phyloP scores from a whole-genome alignment of 148 eudicot genomes.

The Chenopodium album region DNA sequence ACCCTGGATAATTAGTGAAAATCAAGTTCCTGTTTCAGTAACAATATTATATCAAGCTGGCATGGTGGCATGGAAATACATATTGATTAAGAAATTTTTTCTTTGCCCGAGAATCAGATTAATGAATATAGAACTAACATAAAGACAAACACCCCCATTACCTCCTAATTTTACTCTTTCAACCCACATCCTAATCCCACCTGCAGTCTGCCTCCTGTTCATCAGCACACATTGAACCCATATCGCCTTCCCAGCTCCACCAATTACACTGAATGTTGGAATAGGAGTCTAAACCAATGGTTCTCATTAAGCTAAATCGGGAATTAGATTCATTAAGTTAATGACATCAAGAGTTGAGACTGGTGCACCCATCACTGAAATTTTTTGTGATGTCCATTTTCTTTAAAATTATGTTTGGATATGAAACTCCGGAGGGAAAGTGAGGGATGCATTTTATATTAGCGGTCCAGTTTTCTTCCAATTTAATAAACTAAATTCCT shows the following conservation, averaged over 20 bases:
- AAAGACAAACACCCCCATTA: background rate
- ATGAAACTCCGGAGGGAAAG: too few relatives aligned
- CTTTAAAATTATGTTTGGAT: background rate
- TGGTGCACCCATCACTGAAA: background rate
- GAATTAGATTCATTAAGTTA: background rate
- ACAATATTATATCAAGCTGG: background rate
- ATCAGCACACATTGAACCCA: background rate
- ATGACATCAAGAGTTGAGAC: background rate
- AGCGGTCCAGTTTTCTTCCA: too few relatives aligned
- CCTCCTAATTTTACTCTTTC: background rate
- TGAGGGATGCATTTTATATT: too few relatives aligned
- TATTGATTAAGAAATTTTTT: background rate
- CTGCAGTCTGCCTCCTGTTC: background rate
- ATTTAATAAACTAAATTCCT: too few relatives aligned
- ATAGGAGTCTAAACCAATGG: background rate
- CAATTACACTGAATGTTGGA: background rate
- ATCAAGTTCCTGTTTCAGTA: background rate
- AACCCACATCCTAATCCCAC: background rate
- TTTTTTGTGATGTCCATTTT: too few relatives aligned
- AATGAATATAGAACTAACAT: too few relatives aligned
- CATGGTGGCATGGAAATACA: background rate
- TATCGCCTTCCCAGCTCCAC: background rate
- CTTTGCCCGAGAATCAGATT: background rate
- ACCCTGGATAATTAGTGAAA: background rate
- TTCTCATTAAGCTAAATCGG: background rate